phyloP scores from a whole-genome alignment of 2,329 filamentous ascomycete species.

The Epichloe festucae region DNA sequence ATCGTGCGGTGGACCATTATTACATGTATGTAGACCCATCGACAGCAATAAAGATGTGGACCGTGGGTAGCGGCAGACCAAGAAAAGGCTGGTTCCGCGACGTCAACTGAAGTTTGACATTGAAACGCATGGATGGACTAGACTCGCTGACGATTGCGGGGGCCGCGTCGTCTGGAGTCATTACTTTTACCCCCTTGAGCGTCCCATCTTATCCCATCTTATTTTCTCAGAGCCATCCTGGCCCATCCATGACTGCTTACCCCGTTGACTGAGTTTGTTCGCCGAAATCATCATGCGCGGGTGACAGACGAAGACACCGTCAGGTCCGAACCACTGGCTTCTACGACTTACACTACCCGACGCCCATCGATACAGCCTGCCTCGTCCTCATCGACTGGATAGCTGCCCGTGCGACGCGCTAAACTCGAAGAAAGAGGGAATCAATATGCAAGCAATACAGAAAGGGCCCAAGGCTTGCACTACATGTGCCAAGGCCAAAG shows the following conservation, averaged over 20 bases:
- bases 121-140: slow-evolving; percentile 1
- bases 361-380: not conserved
- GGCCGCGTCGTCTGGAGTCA: not conserved
- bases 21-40: not conserved
- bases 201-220: not conserved
- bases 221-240: not conserved
- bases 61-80: not conserved
- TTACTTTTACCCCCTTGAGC: slow-evolving; percentile 1
- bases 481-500: slow-evolving; percentile 40
- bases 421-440: not conserved
- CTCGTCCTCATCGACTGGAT: not conserved
- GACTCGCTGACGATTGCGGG: slow-evolving; percentile 1
- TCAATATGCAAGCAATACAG: slow-evolving; percentile 15
- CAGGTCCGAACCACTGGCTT: not conserved
- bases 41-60: not conserved
- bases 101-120: not conserved
- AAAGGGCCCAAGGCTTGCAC: slow-evolving; percentile 36
- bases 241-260: too few relatives aligned
- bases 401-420: not conserved
- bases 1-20: not conserved
- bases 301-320: not conserved
- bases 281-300: not conserved
- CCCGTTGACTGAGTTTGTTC: not conserved
- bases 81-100: not conserved
- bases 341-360: not conserved